Percentiles rank a stretch among this genome's conserved stretches.
These are phyloP conservation scores for Exophiala dermatitidis DNA, from an alignment of 2,329 filamentous ascomycete genomes.

Conservation along the genomic window DNA sequence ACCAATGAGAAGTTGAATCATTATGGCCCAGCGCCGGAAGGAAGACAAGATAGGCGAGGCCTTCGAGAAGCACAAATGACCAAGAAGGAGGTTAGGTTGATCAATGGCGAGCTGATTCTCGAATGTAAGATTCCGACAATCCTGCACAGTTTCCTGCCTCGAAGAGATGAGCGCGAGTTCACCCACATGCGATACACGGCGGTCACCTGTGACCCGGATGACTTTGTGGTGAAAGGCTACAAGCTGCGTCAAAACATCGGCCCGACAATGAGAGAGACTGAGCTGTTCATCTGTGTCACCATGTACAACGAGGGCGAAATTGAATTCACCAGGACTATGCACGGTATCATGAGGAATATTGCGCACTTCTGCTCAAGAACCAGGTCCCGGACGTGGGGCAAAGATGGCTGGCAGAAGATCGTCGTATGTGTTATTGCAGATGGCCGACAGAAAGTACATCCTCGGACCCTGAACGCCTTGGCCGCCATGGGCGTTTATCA, in stretches of 20 bases:
- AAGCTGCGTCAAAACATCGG: conserved; percentile 89
- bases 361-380: conserved; percentile 89
- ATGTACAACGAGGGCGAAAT: conserved; percentile 99
- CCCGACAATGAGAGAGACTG: conserved; percentile 75
- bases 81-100: conserved; percentile 88
- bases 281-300: conserved; percentile 92
- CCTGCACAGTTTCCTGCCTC: conserved; percentile 89
- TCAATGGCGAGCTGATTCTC: conserved; percentile 94
- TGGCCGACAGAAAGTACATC: conserved; percentile 87
- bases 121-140: conserved; percentile 99
- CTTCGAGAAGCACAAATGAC: conserved; percentile 80
- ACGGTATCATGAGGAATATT: conserved; percentile 97
- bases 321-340: conserved; percentile 94
- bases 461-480: conserved; percentile 83
- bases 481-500: conserved; percentile 98
- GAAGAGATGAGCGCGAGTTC: conserved; percentile 89
- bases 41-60: conserved; percentile 79
- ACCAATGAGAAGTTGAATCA: conserved; percentile 57
- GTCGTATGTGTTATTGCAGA: conserved; percentile 96
- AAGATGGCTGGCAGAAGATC: conserved; percentile 97
- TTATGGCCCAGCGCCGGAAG: conserved; percentile 80
- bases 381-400: conserved; percentile 93
- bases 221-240: conserved; percentile 82
- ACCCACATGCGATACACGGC: conserved; percentile 98
- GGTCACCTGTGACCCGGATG: conserved; percentile 94